phyloP scores from a whole-genome alignment of 2,329 filamentous ascomycete genomes.

The Colletotrichum orbiculare region DNA sequence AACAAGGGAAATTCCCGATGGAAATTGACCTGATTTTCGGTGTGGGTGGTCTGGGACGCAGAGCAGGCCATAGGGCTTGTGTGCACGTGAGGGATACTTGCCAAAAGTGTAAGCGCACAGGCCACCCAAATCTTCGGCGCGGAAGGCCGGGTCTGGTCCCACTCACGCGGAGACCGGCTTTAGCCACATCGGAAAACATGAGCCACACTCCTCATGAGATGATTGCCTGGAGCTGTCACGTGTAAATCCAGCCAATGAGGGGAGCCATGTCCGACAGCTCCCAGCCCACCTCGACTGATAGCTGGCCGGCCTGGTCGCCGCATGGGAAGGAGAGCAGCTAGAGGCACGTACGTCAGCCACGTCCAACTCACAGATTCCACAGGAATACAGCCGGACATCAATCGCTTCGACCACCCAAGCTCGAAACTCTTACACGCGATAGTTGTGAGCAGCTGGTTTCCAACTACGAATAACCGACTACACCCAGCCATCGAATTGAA shows the following conservation, averaged over 20 bases:
- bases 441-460: conserved; percentile 6
- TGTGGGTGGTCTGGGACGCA: neutral
- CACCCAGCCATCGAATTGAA: conserved; percentile 3
- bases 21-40: conserved; percentile 6
- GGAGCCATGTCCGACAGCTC: conserved; percentile 15
- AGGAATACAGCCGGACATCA: conserved; percentile 5
- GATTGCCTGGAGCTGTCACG: conserved; percentile 20
- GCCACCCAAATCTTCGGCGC: neutral
- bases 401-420: neutral
- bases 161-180: neutral
- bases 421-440: neutral
- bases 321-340: conserved; percentile 7
- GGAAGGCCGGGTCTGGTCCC: neutral
- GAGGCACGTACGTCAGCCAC: conserved; percentile 31
- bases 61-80: conserved; percentile 15
- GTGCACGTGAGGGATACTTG: conserved; percentile 4
- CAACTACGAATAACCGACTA: no score
- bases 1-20: neutral
- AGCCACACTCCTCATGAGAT: conserved; percentile 1
- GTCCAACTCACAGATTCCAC: neutral
- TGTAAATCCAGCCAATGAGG: conserved; percentile 13
- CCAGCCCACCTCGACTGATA: conserved; percentile 24
- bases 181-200: neutral
- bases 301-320: conserved; percentile 4
- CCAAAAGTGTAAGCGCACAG: no score